Base-by-base conservation (phyloP, 352 stramenopile species). In the Albugo laibachii region DNA sequence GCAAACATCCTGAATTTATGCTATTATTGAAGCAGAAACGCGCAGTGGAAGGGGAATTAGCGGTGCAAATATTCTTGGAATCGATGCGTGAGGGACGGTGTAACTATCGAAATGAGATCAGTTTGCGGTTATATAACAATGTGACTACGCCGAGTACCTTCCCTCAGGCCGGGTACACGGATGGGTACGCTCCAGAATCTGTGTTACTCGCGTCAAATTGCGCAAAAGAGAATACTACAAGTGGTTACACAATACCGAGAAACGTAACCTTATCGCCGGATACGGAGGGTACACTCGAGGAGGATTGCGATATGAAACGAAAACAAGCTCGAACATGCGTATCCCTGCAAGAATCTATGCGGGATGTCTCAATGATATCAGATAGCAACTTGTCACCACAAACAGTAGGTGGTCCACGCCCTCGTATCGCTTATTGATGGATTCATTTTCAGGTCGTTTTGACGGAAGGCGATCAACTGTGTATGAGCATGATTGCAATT, bases 1-100 rank as follows among this genome's bases (percentile, higher is more conserved):
- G 70, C 50, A 85, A 85, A 43, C 73, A 85, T 48, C 73, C 73
- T 4, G 69, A 85, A 53, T 83, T 83, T 48, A 85, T 85, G 73
- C 54, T 76, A 40, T 49, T 85, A 44, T 62, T 85, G 38, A 80
- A 80, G 50, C 59, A 83, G 49, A 85, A 85, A 54, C 69, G 66
- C n/a, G 73, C 83, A 36, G 49, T 68, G 0, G 69, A 85, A 56
- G 70, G 68, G 38, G 73, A 85, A 13, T 43, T 83, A 20, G 62
- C 68, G 1, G 70, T 82, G 49, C 73, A 86, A 52, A 70, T 86
- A 16, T 83, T 83, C 24, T 52, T 86, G n/a, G 61, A 83, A 49
- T 70, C 68, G 45, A 71, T 86, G 62, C 73, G 73, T 14, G 66
- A 82, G 18, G 73, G 73, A 0, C 62, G 64, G 0, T 82, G 73